Evolutionary conservation across 148 eudicot species (phyloP), one percentile per base, ranked within the genome.

Genomic region (Linanthus parryae): DNA sequence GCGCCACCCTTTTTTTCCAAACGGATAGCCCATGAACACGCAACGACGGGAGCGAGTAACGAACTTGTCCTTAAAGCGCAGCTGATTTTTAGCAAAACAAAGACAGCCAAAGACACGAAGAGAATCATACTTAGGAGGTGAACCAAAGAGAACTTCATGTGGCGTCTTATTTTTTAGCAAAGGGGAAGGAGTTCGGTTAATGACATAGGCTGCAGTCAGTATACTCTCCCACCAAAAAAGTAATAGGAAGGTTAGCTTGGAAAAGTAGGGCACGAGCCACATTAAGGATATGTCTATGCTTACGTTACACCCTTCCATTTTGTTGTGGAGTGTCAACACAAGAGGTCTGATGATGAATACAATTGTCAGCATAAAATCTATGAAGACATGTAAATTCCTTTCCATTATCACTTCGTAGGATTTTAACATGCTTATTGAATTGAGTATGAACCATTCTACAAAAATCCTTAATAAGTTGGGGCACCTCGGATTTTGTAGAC

Each of bases 1-100:
- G 17, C 33, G 1, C 54, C 63, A 56, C 1, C 37, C 48, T 25
- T 43, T 42, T 26, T 56, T 56, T 6, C 37, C 60, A 27, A 23
- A 14, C 18, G 38, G 37, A 23, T 40, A 44, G 37, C 36, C n/a
- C n/a, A n/a, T n/a, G n/a, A 11, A 36, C 2, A 36, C 2, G 14
- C 40, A 36, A 3, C 40, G 8, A 11, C 3, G 2, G 40, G 3
- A 8, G 3, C n/a, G 2, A 11, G n/a, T 2, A 3, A 4, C 40
- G 14, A 7, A 7, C n/a, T 7, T 36, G 2, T 36, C 40, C n/a
- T 15, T 36, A 36, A 3, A 3, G 8, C 40, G 2, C 14, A 4
- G 3, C 8, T 7, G 3, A 7, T 6, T 3, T 3, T 13, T 2
- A 6, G 8, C n/a, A 2, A 8, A 36, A 3, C 40, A 4, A 42